Evolutionary conservation across 495 filamentous ascomycete genomes (phyloP).

Genomic region (Neurospora sublineolata): DNA sequence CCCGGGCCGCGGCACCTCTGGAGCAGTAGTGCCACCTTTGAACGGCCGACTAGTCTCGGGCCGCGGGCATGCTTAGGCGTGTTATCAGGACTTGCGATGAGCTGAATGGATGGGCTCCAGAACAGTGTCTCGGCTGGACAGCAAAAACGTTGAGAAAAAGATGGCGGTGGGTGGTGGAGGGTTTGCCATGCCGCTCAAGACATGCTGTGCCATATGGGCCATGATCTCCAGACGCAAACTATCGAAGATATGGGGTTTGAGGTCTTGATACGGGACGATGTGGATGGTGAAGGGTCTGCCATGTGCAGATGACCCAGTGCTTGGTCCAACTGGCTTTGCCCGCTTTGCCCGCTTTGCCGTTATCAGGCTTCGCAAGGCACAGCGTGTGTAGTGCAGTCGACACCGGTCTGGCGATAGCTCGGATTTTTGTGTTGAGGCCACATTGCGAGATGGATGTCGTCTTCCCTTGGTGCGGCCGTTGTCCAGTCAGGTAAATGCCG

Average conservation of each 20-base stretch:
- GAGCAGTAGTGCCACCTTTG: not conserved
- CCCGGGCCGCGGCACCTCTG: not conserved
- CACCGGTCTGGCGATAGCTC: not conserved
- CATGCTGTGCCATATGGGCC: not conserved
- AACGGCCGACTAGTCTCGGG: not conserved
- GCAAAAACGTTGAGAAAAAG: not conserved
- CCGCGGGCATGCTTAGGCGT: not conserved
- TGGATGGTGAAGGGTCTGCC: not conserved
- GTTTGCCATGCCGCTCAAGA: not conserved
- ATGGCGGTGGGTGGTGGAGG: not conserved
- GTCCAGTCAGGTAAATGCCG: not conserved
- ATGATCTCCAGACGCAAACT: not conserved
- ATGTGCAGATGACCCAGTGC: not conserved
- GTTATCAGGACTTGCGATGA: not conserved
- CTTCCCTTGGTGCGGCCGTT: not conserved
- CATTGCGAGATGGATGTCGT: not conserved
- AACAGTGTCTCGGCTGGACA: not conserved
- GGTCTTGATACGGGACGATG: not conserved
- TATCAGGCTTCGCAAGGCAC: not conserved
- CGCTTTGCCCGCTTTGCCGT: not conserved
- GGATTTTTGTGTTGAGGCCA: not conserved
- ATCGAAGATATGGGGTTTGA: not conserved
- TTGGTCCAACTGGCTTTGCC: not conserved
- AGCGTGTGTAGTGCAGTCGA: not conserved
- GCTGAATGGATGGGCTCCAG: not conserved